Evolutionary conservation across 805 yeast species (phyloP).

Genomic region (Ogataea methanolica): DNA sequence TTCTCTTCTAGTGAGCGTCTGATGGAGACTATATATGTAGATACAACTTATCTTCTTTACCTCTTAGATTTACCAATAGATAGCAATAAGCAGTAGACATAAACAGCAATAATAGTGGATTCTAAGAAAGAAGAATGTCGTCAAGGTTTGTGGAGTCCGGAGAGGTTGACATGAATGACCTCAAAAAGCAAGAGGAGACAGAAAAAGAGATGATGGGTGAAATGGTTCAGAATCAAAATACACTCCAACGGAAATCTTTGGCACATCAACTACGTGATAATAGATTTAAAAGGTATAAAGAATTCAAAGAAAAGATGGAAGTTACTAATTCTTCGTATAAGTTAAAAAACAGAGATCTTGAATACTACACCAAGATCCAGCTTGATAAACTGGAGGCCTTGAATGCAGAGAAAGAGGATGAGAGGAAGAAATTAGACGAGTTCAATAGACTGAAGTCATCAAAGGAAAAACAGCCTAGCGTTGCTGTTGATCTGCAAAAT

Average conservation of each 20-base stretch:
- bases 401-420: constrained; percentile 7
- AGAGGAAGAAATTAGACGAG: constrained; percentile 21
- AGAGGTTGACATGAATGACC: constrained; percentile 13
- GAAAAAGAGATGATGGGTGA: constrained; percentile 11
- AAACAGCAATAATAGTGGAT: no score
- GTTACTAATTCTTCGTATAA: constrained; percentile 38
- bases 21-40: no score
- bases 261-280: constrained; percentile 39
- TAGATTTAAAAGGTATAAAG: constrained; percentile 26
- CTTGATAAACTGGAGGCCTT: constrained; percentile 18
- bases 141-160: constrained; percentile 21
- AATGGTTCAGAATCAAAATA: constrained; percentile 18
- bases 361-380: constrained; percentile 30
- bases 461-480: neutral
- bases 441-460: constrained; percentile 14
- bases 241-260: constrained; percentile 33
- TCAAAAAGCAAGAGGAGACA: constrained; percentile 12
- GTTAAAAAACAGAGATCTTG: constrained; percentile 33
- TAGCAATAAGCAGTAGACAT: no score
- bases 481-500: no score
- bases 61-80: no score
- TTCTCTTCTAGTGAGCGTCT: no score
- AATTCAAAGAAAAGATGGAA: constrained; percentile 29
- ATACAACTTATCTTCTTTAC: no score
- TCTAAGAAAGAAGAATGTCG: neutral